Evolutionary conservation across 2,329 filamentous ascomycete genomes (phyloP), one percentile per base, ranked within the genome.

Genomic region (Trichoderma koningii): DNA sequence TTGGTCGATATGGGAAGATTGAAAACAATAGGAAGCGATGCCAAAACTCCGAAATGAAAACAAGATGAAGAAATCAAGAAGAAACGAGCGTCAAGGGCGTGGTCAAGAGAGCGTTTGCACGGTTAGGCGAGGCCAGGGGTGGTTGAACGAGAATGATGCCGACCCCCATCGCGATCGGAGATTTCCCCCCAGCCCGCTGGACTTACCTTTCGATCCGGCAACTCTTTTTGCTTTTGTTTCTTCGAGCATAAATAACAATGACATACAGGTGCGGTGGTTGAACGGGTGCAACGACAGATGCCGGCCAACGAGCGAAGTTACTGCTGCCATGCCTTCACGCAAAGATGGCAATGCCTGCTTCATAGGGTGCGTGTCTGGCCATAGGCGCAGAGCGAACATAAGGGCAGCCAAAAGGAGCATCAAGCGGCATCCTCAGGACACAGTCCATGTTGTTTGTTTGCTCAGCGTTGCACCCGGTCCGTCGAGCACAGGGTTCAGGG

Each of bases 101-200:
- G n/a, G n/a, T 34, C 17, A 10, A 19, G 17, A 9, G 26, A 17
- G n/a, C 15, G 42, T 47, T 55, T 44, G 17, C 9, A 9, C 52
- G 23, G 34, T 19, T 57, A 34, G 42, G 12, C 23, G 55, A 30
- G 41, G 41, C 12, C 42, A 45, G 42, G 42, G 55, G 17, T 57
- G 55, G 3, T 21, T 15, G 3, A 34, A 52, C 42, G 26, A 28
- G 30, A 23, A 41, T 38, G 19, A 52, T 52, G 2, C 3, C 19
- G 48, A 17, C 57, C 30, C 30, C 48, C 38, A 44, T 38, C n/a
- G 38, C 26, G 23, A 42, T 45, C 57, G 57, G 57, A 62, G 57
- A 62, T 19, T 51, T 62, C 48, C 57, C 26, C 10, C 23, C 42
- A 47, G 42, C 42, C 57, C 48, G 47, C n/a, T 23, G 14, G 12